Percentiles rank a stretch among this genome's conserved stretches.
These are phyloP conservation scores for Karstenula rhodostoma DNA, from an alignment of 2,329 filamentous ascomycete species.

Conservation along the genomic window DNA sequence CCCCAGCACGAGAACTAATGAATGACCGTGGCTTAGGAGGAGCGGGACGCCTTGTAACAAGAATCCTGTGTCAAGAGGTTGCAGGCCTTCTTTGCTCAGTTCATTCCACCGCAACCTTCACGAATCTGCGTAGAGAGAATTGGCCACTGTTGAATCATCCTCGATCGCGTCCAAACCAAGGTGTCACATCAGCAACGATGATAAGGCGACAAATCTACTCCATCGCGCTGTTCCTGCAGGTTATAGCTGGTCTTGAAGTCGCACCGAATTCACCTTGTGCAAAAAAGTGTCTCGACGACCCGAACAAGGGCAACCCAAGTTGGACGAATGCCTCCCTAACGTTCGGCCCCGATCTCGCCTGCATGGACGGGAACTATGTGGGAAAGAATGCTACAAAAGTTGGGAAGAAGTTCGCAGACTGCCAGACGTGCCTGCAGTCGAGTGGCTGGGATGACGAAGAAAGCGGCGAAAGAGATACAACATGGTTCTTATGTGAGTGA, in stretches of 20 bases:
- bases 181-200: not conserved
- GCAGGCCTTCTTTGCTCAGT: not conserved
- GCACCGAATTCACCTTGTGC: slow-evolving; percentile 29
- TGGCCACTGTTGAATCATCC: not conserved
- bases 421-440: slow-evolving; percentile 26
- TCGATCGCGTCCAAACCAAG: not conserved
- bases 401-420: slow-evolving; percentile 29
- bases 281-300: slow-evolving; percentile 27
- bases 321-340: slow-evolving; percentile 21
- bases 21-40: not conserved
- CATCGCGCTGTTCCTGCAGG: slow-evolving; percentile 1
- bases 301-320: slow-evolving; percentile 20
- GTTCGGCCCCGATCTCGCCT: slow-evolving; percentile 23
- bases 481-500: slow-evolving; percentile 32
- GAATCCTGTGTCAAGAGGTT: not conserved
- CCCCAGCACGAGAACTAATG: not conserved
- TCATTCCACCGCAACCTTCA: not conserved
- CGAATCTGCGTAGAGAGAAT: not conserved
- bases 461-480: slow-evolving; percentile 24
- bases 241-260: slow-evolving; percentile 26
- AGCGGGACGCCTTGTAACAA: slow-evolving; percentile 1
- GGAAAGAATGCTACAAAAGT: slow-evolving; percentile 24
- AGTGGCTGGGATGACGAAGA: slow-evolving; percentile 21
- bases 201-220: not conserved
- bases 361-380: slow-evolving; percentile 25